Base-by-base conservation (phyloP, 257 asterid species). In the Lantana camara region DNA sequence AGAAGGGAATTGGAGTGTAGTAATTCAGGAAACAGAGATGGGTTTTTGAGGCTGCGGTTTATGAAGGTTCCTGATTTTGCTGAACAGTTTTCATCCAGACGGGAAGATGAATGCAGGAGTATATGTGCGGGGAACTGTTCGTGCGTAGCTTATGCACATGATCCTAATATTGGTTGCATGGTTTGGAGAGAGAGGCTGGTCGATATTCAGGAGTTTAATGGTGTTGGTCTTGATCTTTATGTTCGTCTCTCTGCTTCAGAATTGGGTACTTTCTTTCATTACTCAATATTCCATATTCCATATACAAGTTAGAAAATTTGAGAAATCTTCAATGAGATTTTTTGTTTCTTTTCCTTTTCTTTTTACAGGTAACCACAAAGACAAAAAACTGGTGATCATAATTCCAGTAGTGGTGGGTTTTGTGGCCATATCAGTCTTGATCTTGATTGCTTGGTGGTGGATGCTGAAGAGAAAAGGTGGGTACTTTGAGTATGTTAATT, bases 161-260 rank as follows among this genome's bases (percentile, higher is more conserved):
- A 64, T 55, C n/a, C 42, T 4, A 67, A 47, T 16, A 68, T 82
- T 4, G 82, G 88, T 27, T 84, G 91, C 53, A 75, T 82, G 84
- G 48, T 77, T 4, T 84, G 91, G 88, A 63, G 56, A 0, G 60
- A 38, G 2, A 51, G 7, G 16, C 64, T 83, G 57, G 42, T 77
- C 14, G 86, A 83, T 54, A 32, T 68, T 49, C 89, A 77, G 47
- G 32, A 73, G 27, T 77, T 80, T 24, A 3, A 63, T 10, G 21
- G n/a, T 1, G 69, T 42, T 14, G 84, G 89, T 12, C 19, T 23
- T 1, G 79, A 77, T 77, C 61, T 83, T 12, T 67, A 69, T 55
- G 3, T 83, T 51, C 86, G 84, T 5, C 63, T 83, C 4, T 51
- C 75, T 3, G 41, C 46, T 46, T 59, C 83, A 35, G 79, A 71